Evolutionary conservation across 495 filamentous ascomycete genomes (phyloP).

Genomic region (Penicillium ucsense): DNA sequence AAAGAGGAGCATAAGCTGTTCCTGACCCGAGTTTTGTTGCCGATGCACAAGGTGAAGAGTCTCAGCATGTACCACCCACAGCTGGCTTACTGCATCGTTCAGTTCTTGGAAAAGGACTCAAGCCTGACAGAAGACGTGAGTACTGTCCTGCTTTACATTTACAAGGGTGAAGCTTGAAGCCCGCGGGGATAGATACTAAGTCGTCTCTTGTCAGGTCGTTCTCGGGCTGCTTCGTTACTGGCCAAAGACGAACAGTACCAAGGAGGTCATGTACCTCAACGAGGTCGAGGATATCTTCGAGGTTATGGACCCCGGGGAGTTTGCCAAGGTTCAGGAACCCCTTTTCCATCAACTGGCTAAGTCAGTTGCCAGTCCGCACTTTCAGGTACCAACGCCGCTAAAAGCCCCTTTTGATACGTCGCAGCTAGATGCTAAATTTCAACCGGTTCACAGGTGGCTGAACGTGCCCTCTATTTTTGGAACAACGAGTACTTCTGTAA

Average conservation of each 20-base stretch:
- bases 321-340: constrained; percentile 96
- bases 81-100: constrained; percentile 96
- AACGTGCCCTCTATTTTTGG: constrained; percentile 98
- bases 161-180: background rate
- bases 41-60: constrained; percentile 96
- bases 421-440: background rate
- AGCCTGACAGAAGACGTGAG: constrained; percentile 90
- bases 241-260: constrained; percentile 99
- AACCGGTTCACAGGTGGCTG: constrained; percentile 58
- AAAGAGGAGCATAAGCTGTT: constrained; percentile 99
- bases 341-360: constrained; percentile 96
- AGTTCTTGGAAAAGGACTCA: constrained; percentile 98
- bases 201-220: constrained; percentile 55
- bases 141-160: background rate
- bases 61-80: constrained; percentile 99
- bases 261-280: constrained; percentile 99
- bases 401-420: background rate
- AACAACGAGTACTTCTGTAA: constrained; percentile 99
- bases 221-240: constrained; percentile 91
- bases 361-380: constrained; percentile 96
- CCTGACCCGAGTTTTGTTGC: constrained; percentile 83
- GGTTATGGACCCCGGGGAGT: constrained; percentile 98
- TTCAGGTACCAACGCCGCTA: constrained; percentile 53
- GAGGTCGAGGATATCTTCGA: constrained; percentile 99
- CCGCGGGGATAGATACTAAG: background rate